Evolutionary conservation across 345 rosid species (phyloP), one percentile per base, ranked within the genome.

Genomic region (Euclidium syriacum): DNA sequence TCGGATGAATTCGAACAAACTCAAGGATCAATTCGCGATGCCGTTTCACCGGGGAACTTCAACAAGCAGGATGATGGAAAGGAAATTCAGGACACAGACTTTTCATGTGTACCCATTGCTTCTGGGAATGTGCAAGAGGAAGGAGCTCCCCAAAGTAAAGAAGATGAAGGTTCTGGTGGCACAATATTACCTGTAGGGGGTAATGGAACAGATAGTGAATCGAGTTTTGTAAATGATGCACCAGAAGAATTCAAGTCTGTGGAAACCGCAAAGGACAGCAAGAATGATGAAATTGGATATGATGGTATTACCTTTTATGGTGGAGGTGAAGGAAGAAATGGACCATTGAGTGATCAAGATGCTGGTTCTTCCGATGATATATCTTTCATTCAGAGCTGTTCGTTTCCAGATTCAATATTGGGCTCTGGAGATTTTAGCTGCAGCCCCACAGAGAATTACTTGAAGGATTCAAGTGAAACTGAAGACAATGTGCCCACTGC

Each of bases 401-500:
- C 46, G 5, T 62, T 47, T 48, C 52, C 74, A 38, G 69, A 62
- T 55, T 17, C 64, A 10, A 2, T 36, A 47, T 38, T 63, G 47
- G 64, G 55, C 19, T 38, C 70, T 41, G 39, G 59, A 2, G 23
- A 25, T 23, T 48, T 55, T 10, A 42, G 64, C 17, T 62, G 63
- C 52, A 34, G 53, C 35, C 38, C 61, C 19, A 1, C 71, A 51
- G 56, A 73, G 16, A 33, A 43, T 68, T 24, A 3, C 30, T 32
- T 52, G 73, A 71, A 56, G 72, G 64, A 43, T 34, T 53, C 67
- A 26, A 44, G 60, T 2, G 54, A 26, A 10, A 40, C 9, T 49
- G 79, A 73, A 48, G 73, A 71, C 56, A 68, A 49, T 64, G 7
- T 11, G 25, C 56, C 65, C 68, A 51, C 29, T 39, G 48, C 53